A percentile compares a stretch with the other conserved stretches of the same genome.
Evolutionary conservation across 2,329 filamentous ascomycete species (phyloP).

Genomic region (Triangularia verruculosa): DNA sequence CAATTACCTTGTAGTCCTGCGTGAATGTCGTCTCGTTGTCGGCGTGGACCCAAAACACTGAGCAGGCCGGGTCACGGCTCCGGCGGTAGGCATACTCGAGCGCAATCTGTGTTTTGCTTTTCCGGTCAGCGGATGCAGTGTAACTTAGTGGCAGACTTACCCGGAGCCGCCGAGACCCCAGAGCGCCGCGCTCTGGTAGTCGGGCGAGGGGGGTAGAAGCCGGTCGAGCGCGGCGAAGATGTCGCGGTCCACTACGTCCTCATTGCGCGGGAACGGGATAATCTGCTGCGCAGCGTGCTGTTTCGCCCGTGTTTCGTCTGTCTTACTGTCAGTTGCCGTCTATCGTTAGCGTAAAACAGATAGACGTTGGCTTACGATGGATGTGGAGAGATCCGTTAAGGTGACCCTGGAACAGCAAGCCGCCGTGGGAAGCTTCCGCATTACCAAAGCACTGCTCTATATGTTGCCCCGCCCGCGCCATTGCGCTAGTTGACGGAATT

Average conservation of each 20-base stretch:
- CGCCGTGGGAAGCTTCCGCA: constrained; percentile 12
- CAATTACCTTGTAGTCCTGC: constrained; percentile 33
- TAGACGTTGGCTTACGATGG: constrained; percentile 13
- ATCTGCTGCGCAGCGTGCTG: neutral
- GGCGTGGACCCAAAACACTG: constrained; percentile 39
- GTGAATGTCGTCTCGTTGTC: constrained; percentile 33
- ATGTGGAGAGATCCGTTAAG: constrained; percentile 13
- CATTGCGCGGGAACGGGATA: constrained; percentile 23
- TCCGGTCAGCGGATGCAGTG: constrained; percentile 1
- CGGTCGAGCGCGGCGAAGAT: constrained; percentile 24
- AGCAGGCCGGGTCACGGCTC: constrained; percentile 27
- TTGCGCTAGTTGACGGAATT: constrained; percentile 6
- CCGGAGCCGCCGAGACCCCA: constrained; percentile 32
- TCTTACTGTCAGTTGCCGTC: neutral
- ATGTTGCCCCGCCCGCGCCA: constrained; percentile 9
- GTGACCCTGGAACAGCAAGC: constrained; percentile 17
- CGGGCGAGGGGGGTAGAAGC: constrained; percentile 19
- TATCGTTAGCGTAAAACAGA: neutral
- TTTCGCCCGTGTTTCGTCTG: neutral
- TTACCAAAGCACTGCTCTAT: constrained; percentile 15
- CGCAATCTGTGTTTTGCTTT: constrained; percentile 39
- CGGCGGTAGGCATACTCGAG: constrained; percentile 35
- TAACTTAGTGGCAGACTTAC: constrained; percentile 17
- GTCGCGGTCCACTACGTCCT: constrained; percentile 27
- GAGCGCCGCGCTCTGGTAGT: constrained; percentile 26